Percentiles rank a stretch among this genome's conserved stretches.
Conservation (phyloP, 306 rosid genomes). For the Corylus heterophylla region DNA sequence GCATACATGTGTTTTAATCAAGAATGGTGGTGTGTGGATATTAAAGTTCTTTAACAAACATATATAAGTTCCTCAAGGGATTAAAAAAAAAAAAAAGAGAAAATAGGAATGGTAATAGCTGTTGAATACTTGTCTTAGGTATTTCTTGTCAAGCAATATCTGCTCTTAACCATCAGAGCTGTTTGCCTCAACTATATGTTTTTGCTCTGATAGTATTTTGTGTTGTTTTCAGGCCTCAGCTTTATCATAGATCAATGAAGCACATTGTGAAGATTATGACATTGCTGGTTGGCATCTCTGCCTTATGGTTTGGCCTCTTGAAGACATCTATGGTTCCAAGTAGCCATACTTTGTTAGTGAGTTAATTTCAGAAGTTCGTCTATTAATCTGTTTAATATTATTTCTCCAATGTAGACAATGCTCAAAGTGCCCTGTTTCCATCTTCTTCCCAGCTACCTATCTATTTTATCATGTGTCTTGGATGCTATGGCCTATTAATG, state of each 20-base stretch:
- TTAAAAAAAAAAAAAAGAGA: too few relatives aligned
- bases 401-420: neutral
- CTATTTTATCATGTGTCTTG: conserved; percentile 48
- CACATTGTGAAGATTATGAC: conserved; percentile 47
- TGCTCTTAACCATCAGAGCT: neutral
- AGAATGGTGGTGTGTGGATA: too few relatives aligned
- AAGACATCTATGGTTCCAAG: conserved; percentile 35
- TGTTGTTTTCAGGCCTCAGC: neutral
- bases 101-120: too few relatives aligned
- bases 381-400: neutral
- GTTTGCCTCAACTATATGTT: neutral
- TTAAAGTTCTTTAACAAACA: too few relatives aligned
- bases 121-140: neutral
- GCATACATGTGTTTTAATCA: too few relatives aligned
- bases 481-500: conserved; percentile 61
- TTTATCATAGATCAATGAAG: conserved; percentile 29
- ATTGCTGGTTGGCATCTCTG: conserved; percentile 37
- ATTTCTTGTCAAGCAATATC: neutral
- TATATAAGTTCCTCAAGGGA: too few relatives aligned
- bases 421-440: conserved; percentile 2
- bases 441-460: conserved; percentile 41
- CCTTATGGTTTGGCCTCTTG: conserved; percentile 53
- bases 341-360: conserved; percentile 52
- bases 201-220: neutral
- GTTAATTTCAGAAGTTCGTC: conserved; percentile 15